Base-by-base conservation (phyloP, 805 yeast species). In the Candida palmyrensis region DNA sequence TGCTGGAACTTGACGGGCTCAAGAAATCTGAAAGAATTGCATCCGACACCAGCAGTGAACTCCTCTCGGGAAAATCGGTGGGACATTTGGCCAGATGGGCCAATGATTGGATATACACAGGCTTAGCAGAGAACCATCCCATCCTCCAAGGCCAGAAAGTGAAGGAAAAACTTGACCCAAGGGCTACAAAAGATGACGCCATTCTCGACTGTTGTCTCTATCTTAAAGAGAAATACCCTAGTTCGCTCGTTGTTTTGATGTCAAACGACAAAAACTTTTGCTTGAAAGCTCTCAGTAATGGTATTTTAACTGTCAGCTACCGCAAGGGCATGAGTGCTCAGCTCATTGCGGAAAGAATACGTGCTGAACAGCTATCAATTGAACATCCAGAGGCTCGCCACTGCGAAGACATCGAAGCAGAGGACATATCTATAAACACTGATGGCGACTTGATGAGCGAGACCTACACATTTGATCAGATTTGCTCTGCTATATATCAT, bases 191-290 rank as follows among this genome's bases (percentile, higher is more conserved):
- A 37, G 97, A 89, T 55, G 95, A 88, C 47, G 71, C 95, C 0
- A 88, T 89, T 40, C 57, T 88, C 26, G 96, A 89, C 53, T 87
- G 96, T 51, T 82, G 94, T 45, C 47, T 82, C 17, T 87, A 71
- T 49, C 77, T 80, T 37, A 66, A 71, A 39, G 55, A 60, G 9
- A 54, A 57, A 10, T 42, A 52, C 32, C 45, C 53, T 3, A 44
- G 55, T 4, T 45, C 54, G 8, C 44, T 66, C 15, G 82, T 81
- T 6, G 69, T 88, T 2, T 53, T 85, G 17, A 47, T 88, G 38
- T 81, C 96, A 0, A 84, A 89, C 51, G 97, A 89, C 53, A 82
- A 78, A 44, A 89, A 88, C 50, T 63, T 89, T 6, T 86, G 96
- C 53, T 54, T 75, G 41, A 83, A 82, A 53, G 94, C 96, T 0